A percentile compares a stretch with the other conserved stretches of the same genome.
These are phyloP conservation scores for Penstemon eatonii DNA, from an alignment of 257 asterid genomes.

Conservation along the genomic window DNA sequence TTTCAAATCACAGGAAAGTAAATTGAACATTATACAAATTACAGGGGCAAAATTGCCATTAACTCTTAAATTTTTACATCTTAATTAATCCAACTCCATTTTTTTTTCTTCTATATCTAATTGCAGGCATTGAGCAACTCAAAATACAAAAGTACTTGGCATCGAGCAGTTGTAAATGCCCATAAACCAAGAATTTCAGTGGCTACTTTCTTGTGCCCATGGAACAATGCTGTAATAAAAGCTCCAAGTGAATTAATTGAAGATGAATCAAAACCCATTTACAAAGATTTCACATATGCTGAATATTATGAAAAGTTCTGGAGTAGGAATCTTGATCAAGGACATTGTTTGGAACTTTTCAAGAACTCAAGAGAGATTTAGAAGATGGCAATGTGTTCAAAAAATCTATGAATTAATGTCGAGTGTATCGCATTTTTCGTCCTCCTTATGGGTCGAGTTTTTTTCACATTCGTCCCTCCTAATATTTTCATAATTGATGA, in stretches of 20 bases:
- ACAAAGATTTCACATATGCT: conserved; percentile 65
- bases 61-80: not conserved
- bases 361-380: conserved; percentile 31
- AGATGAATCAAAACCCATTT: conserved; percentile 47
- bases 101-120: not conserved
- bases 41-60: not conserved
- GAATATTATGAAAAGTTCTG: conserved; percentile 83
- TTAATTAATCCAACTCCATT: not conserved
- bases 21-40: not conserved
- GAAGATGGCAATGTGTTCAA: not conserved
- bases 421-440: no score
- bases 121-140: conserved; percentile 77
- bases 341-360: conserved; percentile 82
- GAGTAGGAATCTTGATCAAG: conserved; percentile 81
- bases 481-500: no score
- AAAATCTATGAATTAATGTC: no score
- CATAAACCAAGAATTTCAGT: conserved; percentile 66
- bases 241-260: conserved; percentile 59
- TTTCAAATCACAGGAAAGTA: no score
- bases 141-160: conserved; percentile 82
- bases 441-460: no score
- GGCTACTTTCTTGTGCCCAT: conserved; percentile 84
- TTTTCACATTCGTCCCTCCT: no score
- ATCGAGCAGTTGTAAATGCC: conserved; percentile 77
- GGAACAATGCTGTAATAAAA: conserved; percentile 52